Percentiles rank a stretch among this genome's conserved stretches.
These are phyloP conservation scores for Leptographium wingfieldii DNA, from an alignment of 2,329 filamentous ascomycete genomes.

Conservation along the genomic window DNA sequence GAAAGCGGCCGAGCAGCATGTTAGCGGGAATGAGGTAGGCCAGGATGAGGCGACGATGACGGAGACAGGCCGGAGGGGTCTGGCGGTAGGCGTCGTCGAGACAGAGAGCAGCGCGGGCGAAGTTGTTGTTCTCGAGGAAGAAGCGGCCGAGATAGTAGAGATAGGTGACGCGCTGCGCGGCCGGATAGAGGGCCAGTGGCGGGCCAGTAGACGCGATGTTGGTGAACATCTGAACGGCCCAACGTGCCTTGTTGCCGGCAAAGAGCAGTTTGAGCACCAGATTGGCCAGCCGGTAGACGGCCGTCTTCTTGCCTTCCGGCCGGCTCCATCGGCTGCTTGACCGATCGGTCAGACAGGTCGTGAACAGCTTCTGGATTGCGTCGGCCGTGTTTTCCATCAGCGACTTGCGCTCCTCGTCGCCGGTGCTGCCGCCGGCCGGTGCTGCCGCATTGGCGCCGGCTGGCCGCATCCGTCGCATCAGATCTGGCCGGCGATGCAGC, in stretches of 20 bases:
- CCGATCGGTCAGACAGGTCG: constrained; percentile 74
- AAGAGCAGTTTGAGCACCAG: constrained; percentile 81
- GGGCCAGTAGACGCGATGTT: constrained; percentile 78
- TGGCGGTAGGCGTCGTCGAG: constrained; percentile 72
- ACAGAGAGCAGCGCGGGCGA: constrained; percentile 60
- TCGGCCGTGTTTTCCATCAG: constrained; percentile 82
- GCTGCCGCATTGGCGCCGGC: constrained; percentile 13
- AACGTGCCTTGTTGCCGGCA: constrained; percentile 67
- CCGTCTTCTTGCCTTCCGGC: constrained; percentile 73
- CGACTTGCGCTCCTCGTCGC: constrained; percentile 59
- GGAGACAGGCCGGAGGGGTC: constrained; percentile 44
- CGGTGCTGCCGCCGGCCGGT: constrained; percentile 29
- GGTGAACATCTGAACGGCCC: constrained; percentile 78
- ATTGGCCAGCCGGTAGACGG: constrained; percentile 87
- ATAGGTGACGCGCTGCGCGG: constrained; percentile 78
- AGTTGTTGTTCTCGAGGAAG: constrained; percentile 75
- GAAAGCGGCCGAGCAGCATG: constrained; percentile 73
- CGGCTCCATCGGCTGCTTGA: constrained; percentile 51
- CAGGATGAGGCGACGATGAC: constrained; percentile 68
- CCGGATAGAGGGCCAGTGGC: constrained; percentile 69
- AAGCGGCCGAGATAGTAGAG: constrained; percentile 91
- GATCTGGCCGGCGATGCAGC: constrained; percentile 66
- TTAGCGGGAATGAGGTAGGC: constrained; percentile 75
- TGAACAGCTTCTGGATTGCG: constrained; percentile 81
- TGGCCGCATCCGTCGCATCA: constrained; percentile 49